Evolutionary conservation across 805 yeast genomes (phyloP), one percentile per base, ranked within the genome.

Genomic region (Ogataea siamensis): DNA sequence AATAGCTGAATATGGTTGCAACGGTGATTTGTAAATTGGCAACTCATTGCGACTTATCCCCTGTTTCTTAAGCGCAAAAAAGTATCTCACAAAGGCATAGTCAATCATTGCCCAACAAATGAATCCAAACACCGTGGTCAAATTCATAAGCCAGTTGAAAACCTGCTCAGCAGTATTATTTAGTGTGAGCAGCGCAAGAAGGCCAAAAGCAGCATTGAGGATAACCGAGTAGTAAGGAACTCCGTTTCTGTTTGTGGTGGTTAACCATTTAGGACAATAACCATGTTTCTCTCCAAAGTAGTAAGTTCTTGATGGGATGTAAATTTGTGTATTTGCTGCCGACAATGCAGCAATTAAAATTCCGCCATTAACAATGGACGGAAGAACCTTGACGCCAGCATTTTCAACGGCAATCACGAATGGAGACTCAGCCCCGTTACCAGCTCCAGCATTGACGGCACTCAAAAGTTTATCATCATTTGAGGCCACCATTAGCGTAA

Each of bases 241-340:
- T 60, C 88, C 88, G 14, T 58, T 52, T 46, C 62, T 68, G 30
- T 75, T 77, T 25, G 82, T 73, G 27, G 51, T 54, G 8, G 58
- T 47, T 50, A 80, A 76, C 37, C 71, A 48, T 42, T 61, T 67
- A 22, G 86, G 86, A 3, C 85, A 85, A 35, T 72, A 64, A 6
- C 69, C 68, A 35, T 72, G 70, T 47, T 70, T 68, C n/a, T 85
- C 79, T 56, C 83, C 66, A n/a, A 80, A 76, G 54, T 71, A 81
- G 34, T 83, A 57, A 28, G 80, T 68, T 63, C 93, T 68, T 3
- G 88, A 81, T 28, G 87, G 82, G 48, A 80, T 76, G 61, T 83
- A 82, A 20, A 83, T 70, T 55, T 81, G 80, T 10, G 88, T 81
- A 64, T 83, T 83, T 57, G 81, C 91, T 18, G 91, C 88, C n/a